phyloP scores from a whole-genome alignment of 805 yeast genomes.

The Candida nanaspora region DNA sequence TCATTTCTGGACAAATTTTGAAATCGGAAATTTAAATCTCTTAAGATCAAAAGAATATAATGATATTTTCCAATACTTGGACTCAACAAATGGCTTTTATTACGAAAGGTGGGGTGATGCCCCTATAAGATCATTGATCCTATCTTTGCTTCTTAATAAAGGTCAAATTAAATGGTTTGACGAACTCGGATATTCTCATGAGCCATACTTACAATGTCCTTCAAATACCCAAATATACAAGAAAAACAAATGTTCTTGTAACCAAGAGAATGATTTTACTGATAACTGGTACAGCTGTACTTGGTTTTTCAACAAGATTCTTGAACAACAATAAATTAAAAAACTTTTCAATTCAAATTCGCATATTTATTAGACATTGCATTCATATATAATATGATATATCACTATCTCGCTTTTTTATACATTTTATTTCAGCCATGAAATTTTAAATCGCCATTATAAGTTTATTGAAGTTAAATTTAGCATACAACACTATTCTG shows the following conservation, averaged over 20 bases:
- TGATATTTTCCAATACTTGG: conserved; percentile 56
- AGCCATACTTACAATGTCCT: conserved; percentile 78
- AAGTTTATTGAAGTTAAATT: too few relatives aligned
- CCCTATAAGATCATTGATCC: conserved; percentile 65
- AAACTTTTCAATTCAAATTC: too few relatives aligned
- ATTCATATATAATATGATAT: too few relatives aligned
- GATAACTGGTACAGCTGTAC: conserved; percentile 37
- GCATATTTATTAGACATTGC: too few relatives aligned
- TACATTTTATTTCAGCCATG: too few relatives aligned
- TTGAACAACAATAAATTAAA: not conserved
- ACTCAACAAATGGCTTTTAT: conserved; percentile 76
- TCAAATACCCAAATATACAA: conserved; percentile 45
- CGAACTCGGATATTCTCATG: conserved; percentile 75
- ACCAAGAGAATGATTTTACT: conserved; percentile 63
- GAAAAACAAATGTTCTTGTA: conserved; percentile 61
- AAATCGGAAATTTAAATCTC: conserved; percentile 63
- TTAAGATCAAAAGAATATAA: conserved; percentile 60
- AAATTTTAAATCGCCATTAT: too few relatives aligned
- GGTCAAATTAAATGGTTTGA: conserved; percentile 66
- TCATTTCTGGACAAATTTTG: conserved; percentile 87
- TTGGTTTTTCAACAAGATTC: conserved; percentile 15
- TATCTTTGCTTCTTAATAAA: conserved; percentile 62
- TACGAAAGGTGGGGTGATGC: conserved; percentile 94
- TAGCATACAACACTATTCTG: too few relatives aligned
- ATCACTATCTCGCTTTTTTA: too few relatives aligned